Percentiles rank a stretch among this genome's conserved stretches.
These are phyloP conservation scores for Aspergillus transmontanensis DNA, from an alignment of 2,329 filamentous ascomycete genomes.

Conservation along the genomic window DNA sequence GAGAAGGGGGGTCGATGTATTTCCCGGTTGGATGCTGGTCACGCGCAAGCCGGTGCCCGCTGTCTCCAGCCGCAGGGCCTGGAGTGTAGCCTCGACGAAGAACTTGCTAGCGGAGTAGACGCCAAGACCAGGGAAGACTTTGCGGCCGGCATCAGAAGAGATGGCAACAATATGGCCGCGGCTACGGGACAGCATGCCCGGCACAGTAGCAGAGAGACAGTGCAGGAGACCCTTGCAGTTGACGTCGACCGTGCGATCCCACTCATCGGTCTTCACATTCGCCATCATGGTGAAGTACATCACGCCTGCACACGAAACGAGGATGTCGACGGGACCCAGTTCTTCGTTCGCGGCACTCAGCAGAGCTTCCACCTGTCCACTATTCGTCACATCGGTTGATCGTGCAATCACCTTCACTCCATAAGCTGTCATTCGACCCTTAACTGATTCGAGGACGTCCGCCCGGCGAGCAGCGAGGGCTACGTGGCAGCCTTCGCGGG, in stretches of 20 bases:
- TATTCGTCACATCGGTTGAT: constrained; percentile 72
- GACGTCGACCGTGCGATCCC: constrained; percentile 80
- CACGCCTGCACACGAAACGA: constrained; percentile 79
- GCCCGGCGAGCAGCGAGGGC: constrained; percentile 71
- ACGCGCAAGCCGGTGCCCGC: constrained; percentile 73
- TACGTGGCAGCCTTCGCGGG: constrained; percentile 70
- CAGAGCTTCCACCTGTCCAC: constrained; percentile 66
- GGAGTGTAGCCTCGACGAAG: constrained; percentile 82
- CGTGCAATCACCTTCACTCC: constrained; percentile 69
- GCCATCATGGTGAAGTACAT: constrained; percentile 92
- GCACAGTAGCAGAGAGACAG: constrained; percentile 69
- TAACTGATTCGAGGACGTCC: constrained; percentile 68
- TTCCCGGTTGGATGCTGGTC: constrained; percentile 75
- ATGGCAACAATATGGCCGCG: constrained; percentile 76
- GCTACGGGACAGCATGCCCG: constrained; percentile 70
- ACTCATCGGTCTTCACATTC: constrained; percentile 71
- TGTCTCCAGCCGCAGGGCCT: constrained; percentile 73
- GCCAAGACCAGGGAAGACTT: constrained; percentile 78
- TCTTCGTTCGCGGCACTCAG: constrained; percentile 60
- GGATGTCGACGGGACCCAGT: constrained; percentile 74
- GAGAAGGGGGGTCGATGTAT: constrained; percentile 72
- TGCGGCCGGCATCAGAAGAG: constrained; percentile 78
- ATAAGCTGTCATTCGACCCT: constrained; percentile 59
- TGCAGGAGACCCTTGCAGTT: constrained; percentile 84
- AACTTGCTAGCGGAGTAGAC: constrained; percentile 84